Evolutionary conservation across 345 rosid genomes (phyloP), one percentile per base, ranked within the genome.

Genomic region (Salix brachista): DNA sequence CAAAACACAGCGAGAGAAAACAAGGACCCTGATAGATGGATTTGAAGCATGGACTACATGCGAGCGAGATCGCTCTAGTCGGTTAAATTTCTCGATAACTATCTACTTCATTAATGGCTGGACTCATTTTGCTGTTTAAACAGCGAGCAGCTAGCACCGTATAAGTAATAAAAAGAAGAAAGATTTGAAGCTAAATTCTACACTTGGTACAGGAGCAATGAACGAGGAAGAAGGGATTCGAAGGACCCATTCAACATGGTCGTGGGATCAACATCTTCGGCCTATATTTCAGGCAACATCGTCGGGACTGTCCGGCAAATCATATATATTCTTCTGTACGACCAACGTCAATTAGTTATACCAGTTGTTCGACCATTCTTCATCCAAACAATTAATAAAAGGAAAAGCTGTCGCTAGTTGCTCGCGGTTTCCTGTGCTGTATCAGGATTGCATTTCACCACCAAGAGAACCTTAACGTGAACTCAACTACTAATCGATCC

Each of bases 391-490:
- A 58, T 58, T n/a, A 9, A 56, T 5, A 1, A 4, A n/a, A 58
- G 28, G 10, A 58, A 34, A 4, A 58, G 25, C 64, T 8, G 28
- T 23, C 25, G 28, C 28, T 58, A 9, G 46, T 42, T 42, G 46
- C 46, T 42, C 12, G 46, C 46, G 11, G 14, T 42, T 11, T 42
- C 46, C 46, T 11, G 46, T 42, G 13, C 46, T 42, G 46, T 42
- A 42, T 42, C 46, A 42, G 58, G 23, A 52, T 18, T 52, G 58
- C 58, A 52, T 52, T 52, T 19, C 58, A 52, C 58, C 23, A 52
- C 9, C 58, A 19, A 19, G 26, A 14, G 23, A 65, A 19, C 52
- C 76, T 65, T 50, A 78, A 78, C 80, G 80, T 65, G 75, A 71
- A 37, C 80, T 78, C 75, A 71, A 71, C 76, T 17, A 72, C 56